A percentile compares a stretch with the other conserved stretches of the same genome.
Conservation (phyloP, 1,284 basidiomycete genomes). For the Austropuccinia psidii region DNA sequence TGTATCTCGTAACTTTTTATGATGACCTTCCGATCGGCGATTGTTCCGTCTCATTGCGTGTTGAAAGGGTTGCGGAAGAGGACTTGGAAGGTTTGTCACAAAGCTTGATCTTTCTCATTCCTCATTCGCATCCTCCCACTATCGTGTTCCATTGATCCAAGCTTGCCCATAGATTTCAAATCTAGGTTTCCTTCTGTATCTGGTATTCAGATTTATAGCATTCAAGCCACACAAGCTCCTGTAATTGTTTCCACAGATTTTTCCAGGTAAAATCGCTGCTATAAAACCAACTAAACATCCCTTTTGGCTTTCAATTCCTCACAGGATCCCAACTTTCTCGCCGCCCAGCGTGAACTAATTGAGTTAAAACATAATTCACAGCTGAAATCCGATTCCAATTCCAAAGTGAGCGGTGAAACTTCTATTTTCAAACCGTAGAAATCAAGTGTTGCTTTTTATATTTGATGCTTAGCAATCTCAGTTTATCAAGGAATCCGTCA, state of each 20-base stretch:
- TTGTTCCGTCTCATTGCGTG: not conserved
- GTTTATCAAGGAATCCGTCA: too few species aligned
- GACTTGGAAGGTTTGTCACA: constrained; percentile 21
- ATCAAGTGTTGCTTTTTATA: too few species aligned
- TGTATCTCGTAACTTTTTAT: constrained; percentile 8
- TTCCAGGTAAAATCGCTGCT: not conserved
- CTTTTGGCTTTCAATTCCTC: not conserved
- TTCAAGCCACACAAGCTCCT: constrained; percentile 23
- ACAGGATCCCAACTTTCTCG: constrained; percentile 20
- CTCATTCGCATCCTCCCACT: not conserved
- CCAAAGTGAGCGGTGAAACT: not conserved
- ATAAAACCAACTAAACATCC: not conserved
- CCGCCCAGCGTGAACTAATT: not conserved
- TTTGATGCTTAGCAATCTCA: too few species aligned
- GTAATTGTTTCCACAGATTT: not conserved
- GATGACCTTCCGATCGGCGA: not conserved
- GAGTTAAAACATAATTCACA: not conserved
- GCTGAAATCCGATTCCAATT: not conserved
- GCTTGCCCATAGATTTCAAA: constrained; percentile 16
- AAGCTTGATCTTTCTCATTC: not conserved
- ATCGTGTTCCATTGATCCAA: not conserved
- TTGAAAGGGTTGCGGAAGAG: constrained; percentile 1
- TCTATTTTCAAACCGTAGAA: too few species aligned
- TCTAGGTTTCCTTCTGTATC: constrained; percentile 15
- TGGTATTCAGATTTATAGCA: constrained; percentile 14